Percentiles rank a stretch among this genome's conserved stretches.
phyloP scores from a whole-genome alignment of 345 rosid species.

The Eucalyptus camaldulensis region DNA sequence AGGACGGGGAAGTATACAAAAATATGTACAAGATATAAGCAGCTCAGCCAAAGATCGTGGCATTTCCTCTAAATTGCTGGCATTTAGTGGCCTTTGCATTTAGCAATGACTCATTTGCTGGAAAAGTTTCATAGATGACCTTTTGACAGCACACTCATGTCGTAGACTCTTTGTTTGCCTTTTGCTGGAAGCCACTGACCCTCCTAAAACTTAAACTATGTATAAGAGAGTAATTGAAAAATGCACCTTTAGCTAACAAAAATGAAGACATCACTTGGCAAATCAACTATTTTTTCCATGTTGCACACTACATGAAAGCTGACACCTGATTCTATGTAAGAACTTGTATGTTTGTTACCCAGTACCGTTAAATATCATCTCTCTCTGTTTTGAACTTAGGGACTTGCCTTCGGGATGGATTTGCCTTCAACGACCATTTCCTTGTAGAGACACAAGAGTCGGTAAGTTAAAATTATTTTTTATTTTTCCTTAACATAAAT shows the following conservation, averaged over 20 bases:
- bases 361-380: neutral
- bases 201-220: neutral
- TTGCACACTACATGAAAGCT: neutral
- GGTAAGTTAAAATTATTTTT: slow-evolving; percentile 18
- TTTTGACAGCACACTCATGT: neutral
- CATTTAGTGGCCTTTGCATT: neutral
- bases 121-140: neutral
- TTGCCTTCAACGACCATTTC: slow-evolving; percentile 57
- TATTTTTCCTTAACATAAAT: neutral
- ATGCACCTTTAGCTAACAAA: neutral
- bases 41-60: neutral
- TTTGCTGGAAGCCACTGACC: neutral
- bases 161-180: neutral
- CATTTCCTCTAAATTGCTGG: neutral
- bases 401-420: slow-evolving; percentile 17
- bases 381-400: neutral
- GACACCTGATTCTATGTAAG: neutral
- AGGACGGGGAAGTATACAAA: neutral
- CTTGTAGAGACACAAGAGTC: slow-evolving; percentile 36
- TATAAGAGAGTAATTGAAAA: neutral
- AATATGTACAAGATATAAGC: neutral
- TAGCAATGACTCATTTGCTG: neutral
- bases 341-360: neutral
- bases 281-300: neutral
- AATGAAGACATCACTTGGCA: neutral